Percentiles rank a stretch among this genome's conserved stretches.
Evolutionary conservation across 768 basidiomycete species (phyloP).

Genomic region (Flagelloscypha sp.): DNA sequence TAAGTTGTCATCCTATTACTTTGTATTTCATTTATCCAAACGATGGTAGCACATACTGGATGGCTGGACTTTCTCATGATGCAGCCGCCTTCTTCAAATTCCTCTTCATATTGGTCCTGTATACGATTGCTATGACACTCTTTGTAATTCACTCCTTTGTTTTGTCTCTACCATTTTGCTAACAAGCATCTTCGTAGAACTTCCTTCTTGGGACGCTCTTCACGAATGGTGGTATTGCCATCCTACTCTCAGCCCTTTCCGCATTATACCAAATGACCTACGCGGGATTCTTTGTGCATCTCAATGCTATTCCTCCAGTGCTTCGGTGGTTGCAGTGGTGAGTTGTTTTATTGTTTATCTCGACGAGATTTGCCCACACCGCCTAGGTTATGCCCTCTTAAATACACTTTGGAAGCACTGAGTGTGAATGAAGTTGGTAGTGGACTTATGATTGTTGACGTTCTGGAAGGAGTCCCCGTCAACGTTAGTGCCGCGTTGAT

Average conservation of each 20-base stretch:
- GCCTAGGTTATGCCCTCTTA: slow-evolving; percentile 77
- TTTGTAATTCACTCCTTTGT: slow-evolving; percentile 44
- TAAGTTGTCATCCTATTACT: slow-evolving; percentile 25
- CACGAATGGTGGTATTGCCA: slow-evolving; percentile 83
- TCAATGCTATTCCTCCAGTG: slow-evolving; percentile 77
- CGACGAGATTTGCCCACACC: no score
- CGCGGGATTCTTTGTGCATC: slow-evolving; percentile 90
- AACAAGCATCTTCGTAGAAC: slow-evolving; percentile 42
- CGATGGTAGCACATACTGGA: slow-evolving; percentile 71
- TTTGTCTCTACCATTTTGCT: slow-evolving; percentile 1
- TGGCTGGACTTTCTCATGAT: slow-evolving; percentile 80
- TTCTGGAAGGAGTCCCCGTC: slow-evolving; percentile 74
- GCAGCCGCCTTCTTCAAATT: slow-evolving; percentile 92
- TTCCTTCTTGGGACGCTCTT: slow-evolving; percentile 83
- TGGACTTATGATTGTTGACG: slow-evolving; percentile 77
- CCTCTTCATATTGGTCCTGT: slow-evolving; percentile 81
- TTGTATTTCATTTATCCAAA: slow-evolving; percentile 1
- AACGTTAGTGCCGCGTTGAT: slow-evolving; percentile 74
- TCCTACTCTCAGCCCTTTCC: slow-evolving; percentile 72
- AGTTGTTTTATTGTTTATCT: no score
- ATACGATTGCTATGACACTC: slow-evolving; percentile 77
- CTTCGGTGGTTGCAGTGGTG: slow-evolving; percentile 93
- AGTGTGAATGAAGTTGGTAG: slow-evolving; percentile 88
- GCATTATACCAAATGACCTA: slow-evolving; percentile 81
- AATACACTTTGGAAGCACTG: slow-evolving; percentile 78